Conservation (phyloP, 768 basidiomycete genomes). For the Boletus eberwhitei region DNA sequence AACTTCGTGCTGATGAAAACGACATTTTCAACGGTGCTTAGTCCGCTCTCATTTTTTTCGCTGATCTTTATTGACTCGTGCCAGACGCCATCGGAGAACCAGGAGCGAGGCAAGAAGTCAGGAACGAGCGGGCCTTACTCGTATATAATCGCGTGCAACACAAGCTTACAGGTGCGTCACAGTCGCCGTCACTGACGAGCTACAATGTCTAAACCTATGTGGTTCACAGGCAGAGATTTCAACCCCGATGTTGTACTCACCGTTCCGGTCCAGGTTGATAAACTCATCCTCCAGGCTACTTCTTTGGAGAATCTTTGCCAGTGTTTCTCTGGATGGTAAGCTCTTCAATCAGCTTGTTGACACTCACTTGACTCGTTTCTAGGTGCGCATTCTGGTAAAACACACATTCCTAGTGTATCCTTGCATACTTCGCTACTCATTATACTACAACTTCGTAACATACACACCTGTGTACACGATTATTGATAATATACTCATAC, state of each 20-base stretch:
- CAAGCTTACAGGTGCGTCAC: constrained; percentile 86
- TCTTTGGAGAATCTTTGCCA: constrained; percentile 94
- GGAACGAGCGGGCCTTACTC: constrained; percentile 84
- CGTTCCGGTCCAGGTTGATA: constrained; percentile 86
- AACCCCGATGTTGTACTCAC: constrained; percentile 73
- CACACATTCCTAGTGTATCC: not conserved
- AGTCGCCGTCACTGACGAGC: not conserved
- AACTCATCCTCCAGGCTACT: constrained; percentile 90
- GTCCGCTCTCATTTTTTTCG: not conserved
- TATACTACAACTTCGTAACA: constrained; percentile 23
- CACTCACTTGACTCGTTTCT: constrained; percentile 1
- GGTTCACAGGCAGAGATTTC: constrained; percentile 78
- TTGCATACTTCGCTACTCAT: constrained; percentile 14
- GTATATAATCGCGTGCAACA: constrained; percentile 95
- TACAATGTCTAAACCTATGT: not conserved
- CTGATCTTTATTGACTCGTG: constrained; percentile 2
- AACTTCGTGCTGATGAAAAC: constrained; percentile 87
- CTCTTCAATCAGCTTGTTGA: not conserved
- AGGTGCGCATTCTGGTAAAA: constrained; percentile 78
- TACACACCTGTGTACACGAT: constrained; percentile 9
- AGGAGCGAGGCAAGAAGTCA: constrained; percentile 73
- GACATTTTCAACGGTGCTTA: constrained; percentile 84
- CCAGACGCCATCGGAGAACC: constrained; percentile 47
- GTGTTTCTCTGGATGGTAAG: constrained; percentile 90
- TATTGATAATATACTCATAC: not conserved